phyloP scores from a whole-genome alignment of 2,329 filamentous ascomycete genomes.

The Malbranchea cinnamomea region DNA sequence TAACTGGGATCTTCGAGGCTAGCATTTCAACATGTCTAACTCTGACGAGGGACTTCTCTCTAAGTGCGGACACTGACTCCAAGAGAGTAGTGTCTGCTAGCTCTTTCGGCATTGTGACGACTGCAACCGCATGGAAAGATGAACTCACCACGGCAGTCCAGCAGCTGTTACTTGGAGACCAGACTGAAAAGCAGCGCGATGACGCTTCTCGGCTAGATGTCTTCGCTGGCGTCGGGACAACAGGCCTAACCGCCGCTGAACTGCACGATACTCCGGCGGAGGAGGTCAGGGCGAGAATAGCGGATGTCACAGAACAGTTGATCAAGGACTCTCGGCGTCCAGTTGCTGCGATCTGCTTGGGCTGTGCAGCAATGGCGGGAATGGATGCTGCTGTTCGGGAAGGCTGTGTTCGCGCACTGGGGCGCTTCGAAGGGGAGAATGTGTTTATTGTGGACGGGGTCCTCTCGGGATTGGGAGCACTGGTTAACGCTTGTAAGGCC shows the following conservation, averaged over 20 bases:
- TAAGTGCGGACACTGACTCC: slow-evolving; percentile 13
- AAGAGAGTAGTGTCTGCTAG: slow-evolving; percentile 25
- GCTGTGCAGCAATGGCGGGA: slow-evolving; percentile 83
- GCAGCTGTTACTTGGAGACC: slow-evolving; percentile 42
- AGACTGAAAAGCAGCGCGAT: slow-evolving; percentile 17
- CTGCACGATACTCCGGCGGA: slow-evolving; percentile 54
- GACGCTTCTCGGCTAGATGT: slow-evolving; percentile 22
- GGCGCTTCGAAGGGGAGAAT: slow-evolving; percentile 40
- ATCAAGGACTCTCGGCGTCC: slow-evolving; percentile 34
- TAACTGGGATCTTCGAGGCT: slow-evolving; percentile 79
- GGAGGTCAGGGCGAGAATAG: slow-evolving; percentile 51
- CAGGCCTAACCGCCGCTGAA: slow-evolving; percentile 64
- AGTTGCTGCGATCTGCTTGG: slow-evolving; percentile 61
- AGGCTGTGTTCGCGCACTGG: slow-evolving; percentile 50
- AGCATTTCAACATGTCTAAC: slow-evolving; percentile 53
- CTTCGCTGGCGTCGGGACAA: slow-evolving; percentile 72
- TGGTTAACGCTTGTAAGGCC: slow-evolving; percentile 24
- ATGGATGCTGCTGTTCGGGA: slow-evolving; percentile 61
- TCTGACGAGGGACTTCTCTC: slow-evolving; percentile 28
- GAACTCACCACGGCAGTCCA: slow-evolving; percentile 53
- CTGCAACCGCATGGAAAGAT: slow-evolving; percentile 67
- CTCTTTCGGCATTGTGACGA: slow-evolving; percentile 75
- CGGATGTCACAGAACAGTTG: slow-evolving; percentile 52
- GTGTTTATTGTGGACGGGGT: slow-evolving; percentile 63
- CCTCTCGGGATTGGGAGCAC: slow-evolving; percentile 22